Evolutionary conservation across 2,329 filamentous ascomycete species (phyloP).

Genomic region (Pseudonectria buxi): DNA sequence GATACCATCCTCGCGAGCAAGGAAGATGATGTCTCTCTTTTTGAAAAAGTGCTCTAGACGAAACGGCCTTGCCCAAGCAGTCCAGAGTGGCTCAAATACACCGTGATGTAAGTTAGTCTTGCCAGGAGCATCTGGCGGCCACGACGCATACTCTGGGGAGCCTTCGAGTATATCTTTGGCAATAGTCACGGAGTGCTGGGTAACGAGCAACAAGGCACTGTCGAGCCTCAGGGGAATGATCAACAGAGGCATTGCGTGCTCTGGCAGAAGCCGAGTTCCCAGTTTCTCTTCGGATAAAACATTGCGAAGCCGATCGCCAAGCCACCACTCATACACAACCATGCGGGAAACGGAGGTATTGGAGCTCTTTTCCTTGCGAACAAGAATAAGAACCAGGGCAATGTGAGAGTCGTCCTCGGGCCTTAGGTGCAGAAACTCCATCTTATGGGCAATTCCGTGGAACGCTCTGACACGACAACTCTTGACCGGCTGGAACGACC

Average conservation of each 20-base stretch:
- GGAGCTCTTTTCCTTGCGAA: constrained; percentile 32
- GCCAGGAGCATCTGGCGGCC: constrained; percentile 34
- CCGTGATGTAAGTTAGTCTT: constrained; percentile 43
- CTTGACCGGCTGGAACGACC: constrained; percentile 53
- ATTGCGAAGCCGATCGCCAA: constrained; percentile 39
- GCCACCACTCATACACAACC: constrained; percentile 55
- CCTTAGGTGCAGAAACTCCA: constrained; percentile 76
- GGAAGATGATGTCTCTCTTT: constrained; percentile 70
- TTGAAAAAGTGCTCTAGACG: constrained; percentile 57
- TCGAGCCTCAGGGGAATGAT: constrained; percentile 65
- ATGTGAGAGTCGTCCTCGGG: constrained; percentile 61
- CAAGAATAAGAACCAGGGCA: constrained; percentile 64
- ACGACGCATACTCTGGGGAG: constrained; percentile 39
- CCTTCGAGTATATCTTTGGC: constrained; percentile 49
- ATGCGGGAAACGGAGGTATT: constrained; percentile 37
- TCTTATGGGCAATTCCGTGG: constrained; percentile 71
- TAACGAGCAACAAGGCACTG: constrained; percentile 65
- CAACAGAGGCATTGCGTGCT: constrained; percentile 57
- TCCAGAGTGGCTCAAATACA: constrained; percentile 58
- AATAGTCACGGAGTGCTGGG: constrained; percentile 50
- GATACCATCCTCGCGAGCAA: constrained; percentile 81
- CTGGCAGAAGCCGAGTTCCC: constrained; percentile 43
- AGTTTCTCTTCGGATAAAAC: constrained; percentile 40
- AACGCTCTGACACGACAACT: constrained; percentile 38
- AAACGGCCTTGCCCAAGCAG: constrained; percentile 74